Evolutionary conservation across 805 yeast genomes (phyloP).

Genomic region (Zygoascus flipseniorum): DNA sequence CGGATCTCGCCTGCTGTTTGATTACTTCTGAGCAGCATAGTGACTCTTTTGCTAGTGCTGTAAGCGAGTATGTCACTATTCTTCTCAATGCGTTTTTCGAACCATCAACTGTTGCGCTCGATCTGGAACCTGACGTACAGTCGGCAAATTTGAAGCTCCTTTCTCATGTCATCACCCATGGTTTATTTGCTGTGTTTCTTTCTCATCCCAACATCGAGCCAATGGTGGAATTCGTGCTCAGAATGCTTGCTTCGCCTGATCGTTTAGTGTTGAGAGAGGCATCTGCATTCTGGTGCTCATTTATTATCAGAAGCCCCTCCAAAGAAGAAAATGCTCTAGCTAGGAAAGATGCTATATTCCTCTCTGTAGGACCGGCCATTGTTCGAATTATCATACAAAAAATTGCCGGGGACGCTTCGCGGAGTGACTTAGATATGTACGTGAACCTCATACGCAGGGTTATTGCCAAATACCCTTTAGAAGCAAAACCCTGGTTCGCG

Average conservation of each 20-base stretch:
- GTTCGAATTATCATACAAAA: slow-evolving; percentile 32
- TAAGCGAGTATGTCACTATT: slow-evolving; percentile 1
- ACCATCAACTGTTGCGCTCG: slow-evolving; percentile 5
- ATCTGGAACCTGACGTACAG: slow-evolving; percentile 22
- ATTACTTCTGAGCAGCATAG: slow-evolving; percentile 12
- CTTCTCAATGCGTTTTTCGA: slow-evolving; percentile 14
- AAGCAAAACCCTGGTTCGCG: slow-evolving; percentile 14
- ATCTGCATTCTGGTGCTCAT: slow-evolving; percentile 46
- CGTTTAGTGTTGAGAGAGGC: slow-evolving; percentile 46
- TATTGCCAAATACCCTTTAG: slow-evolving; percentile 12
- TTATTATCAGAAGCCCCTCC: slow-evolving; percentile 24
- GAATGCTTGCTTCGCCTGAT: slow-evolving; percentile 41
- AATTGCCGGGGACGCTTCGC: slow-evolving; percentile 32
- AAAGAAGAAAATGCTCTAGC: neutral
- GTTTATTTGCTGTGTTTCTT: slow-evolving; percentile 13
- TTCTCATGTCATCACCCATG: slow-evolving; percentile 13
- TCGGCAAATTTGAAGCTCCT: slow-evolving; percentile 24
- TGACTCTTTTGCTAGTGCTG: neutral
- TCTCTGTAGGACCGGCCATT: slow-evolving; percentile 26
- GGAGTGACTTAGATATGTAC: slow-evolving; percentile 38
- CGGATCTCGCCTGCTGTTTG: slow-evolving; percentile 24
- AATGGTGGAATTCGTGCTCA: slow-evolving; percentile 31
- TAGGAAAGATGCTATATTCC: slow-evolving; percentile 16
- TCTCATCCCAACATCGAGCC: slow-evolving; percentile 13
- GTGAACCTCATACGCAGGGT: slow-evolving; percentile 31